These are phyloP conservation scores for Psidium guajava DNA, from an alignment of 345 rosid species.

Conservation along the genomic window DNA sequence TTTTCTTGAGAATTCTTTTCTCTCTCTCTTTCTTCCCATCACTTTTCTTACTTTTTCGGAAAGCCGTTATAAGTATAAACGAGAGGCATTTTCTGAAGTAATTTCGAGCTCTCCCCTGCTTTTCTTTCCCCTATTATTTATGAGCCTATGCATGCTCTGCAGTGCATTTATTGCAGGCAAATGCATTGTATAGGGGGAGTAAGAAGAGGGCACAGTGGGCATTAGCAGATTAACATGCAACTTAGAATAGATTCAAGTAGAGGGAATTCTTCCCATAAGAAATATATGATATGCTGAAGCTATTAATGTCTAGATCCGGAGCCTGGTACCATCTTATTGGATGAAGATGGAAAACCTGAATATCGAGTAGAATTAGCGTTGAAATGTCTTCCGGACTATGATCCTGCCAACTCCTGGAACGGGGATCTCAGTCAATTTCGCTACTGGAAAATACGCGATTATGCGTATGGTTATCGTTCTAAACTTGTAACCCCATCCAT, in stretches of 20 bases:
- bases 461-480: constrained; percentile 67
- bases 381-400: constrained; percentile 59
- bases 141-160: not conserved
- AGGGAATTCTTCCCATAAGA: not conserved
- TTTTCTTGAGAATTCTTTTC: not conserved
- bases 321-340: constrained; percentile 26
- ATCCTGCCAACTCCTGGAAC: constrained; percentile 35
- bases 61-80: not conserved
- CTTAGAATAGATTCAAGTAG: not conserved
- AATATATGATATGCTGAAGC: not conserved
- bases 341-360: constrained; percentile 56
- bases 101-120: not conserved
- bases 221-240: not conserved
- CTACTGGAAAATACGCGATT: constrained; percentile 90
- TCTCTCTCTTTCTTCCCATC: not conserved
- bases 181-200: not conserved
- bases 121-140: not conserved
- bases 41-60: not conserved
- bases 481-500: constrained; percentile 55
- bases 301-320: constrained; percentile 42
- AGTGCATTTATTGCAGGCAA: not conserved
- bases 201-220: not conserved
- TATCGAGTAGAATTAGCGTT: constrained; percentile 53
- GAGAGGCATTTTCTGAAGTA: not conserved
- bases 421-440: constrained; percentile 25